These are phyloP conservation scores for Alternaria sp. DNA, from an alignment of 2,329 filamentous ascomycete genomes.

Conservation along the genomic window DNA sequence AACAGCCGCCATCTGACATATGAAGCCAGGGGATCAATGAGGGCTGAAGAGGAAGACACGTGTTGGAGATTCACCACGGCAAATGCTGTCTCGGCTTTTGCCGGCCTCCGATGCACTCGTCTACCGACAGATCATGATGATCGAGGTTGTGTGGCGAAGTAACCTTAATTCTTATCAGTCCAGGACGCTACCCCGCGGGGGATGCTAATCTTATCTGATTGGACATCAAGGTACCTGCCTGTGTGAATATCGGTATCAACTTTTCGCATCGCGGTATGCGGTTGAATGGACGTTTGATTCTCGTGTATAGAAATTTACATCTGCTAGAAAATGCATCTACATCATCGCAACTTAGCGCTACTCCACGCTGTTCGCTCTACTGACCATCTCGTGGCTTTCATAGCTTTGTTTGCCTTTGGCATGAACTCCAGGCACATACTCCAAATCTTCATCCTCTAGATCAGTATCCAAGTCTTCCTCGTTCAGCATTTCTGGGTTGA, in stretches of 20 bases:
- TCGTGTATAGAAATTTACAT: neutral
- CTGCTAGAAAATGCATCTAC: neutral
- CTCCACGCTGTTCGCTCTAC: conserved; percentile 26
- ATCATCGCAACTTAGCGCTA: neutral
- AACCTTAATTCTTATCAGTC: neutral
- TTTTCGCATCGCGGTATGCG: neutral
- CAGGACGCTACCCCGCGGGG: neutral
- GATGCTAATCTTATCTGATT: neutral
- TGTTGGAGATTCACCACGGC: conserved; percentile 1
- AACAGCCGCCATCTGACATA: neutral
- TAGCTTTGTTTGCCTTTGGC: conserved; percentile 29
- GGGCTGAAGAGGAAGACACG: conserved; percentile 15
- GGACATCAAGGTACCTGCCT: neutral
- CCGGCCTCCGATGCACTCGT: neutral
- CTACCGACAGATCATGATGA: neutral
- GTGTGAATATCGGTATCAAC: neutral
- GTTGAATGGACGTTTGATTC: neutral
- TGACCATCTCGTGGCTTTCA: conserved; percentile 37
- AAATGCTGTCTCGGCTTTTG: neutral
- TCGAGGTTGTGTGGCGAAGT: neutral
- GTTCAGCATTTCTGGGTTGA: conserved; percentile 57
- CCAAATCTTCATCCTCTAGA: conserved; percentile 38
- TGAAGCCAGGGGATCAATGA: conserved; percentile 15
- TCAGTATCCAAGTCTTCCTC: conserved; percentile 52
- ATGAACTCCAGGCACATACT: conserved; percentile 32